Percentiles rank a stretch among this genome's conserved stretches.
phyloP scores from a whole-genome alignment of 768 basidiomycete genomes.

The Daedaleopsis sinensis region DNA sequence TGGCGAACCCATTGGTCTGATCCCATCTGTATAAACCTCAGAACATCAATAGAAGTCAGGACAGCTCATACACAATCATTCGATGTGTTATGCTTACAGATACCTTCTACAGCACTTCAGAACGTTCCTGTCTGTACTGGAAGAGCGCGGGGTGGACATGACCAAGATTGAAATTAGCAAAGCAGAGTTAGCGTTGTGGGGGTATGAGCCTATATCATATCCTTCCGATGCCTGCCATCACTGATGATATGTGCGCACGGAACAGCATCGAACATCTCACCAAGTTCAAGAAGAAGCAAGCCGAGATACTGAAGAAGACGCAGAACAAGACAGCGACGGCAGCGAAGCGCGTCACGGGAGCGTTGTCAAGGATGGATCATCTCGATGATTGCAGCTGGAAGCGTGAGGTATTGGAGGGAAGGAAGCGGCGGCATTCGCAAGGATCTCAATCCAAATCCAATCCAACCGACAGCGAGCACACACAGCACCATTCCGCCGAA shows the following conservation, averaged over 20 bases:
- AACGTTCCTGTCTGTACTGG: conserved; percentile 53
- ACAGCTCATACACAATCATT: too few species aligned
- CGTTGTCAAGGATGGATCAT: background rate
- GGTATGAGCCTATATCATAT: conserved; percentile 36
- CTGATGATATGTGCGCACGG: background rate
- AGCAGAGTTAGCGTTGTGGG: conserved; percentile 60
- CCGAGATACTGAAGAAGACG: conserved; percentile 30
- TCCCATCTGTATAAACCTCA: conserved; percentile 18
- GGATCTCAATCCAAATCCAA: background rate
- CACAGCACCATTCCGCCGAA: background rate
- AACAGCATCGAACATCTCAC: conserved; percentile 49
- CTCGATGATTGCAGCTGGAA: conserved; percentile 31
- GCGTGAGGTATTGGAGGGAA: conserved; percentile 36
- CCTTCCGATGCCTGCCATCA: background rate
- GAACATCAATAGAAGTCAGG: conserved; percentile 55
- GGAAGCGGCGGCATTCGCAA: background rate
- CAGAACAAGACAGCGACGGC: conserved; percentile 37
- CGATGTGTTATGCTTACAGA: background rate
- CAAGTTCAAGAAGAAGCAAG: conserved; percentile 47
- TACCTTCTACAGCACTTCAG: conserved; percentile 52
- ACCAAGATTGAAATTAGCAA: conserved; percentile 61
- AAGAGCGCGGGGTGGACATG: conserved; percentile 59
- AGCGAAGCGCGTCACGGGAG: conserved; percentile 27
- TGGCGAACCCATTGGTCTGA: background rate
- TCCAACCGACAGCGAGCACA: background rate